Base-by-base conservation (phyloP, 2,329 filamentous ascomycete genomes). In the Cladosporium sphaerospermum region DNA sequence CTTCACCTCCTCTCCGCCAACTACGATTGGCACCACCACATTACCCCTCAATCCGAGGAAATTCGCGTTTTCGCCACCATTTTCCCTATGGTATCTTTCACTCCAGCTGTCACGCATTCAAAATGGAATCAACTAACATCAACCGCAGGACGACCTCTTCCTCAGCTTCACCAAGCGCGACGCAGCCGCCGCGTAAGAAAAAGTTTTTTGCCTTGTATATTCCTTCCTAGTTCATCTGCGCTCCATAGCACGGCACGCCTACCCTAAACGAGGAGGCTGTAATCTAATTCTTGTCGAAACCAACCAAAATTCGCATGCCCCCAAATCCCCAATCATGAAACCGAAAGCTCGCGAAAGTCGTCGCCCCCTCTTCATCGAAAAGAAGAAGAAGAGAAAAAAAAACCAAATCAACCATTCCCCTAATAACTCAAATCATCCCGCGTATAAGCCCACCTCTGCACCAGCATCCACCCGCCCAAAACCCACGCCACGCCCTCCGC, bases 11-110 rank as follows among this genome's bases (percentile, higher is more conserved):
- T 68, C 45, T 56, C 55, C 42, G 56, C 57, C 16, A 60, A 63
- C 46, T 62, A 66, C 61, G 84, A 97, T 71, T 97, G 92, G 92
- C 81, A 84, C 69, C 93, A 99, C 71, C 83, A 89, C 68, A 74
- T 89, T 14, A 97, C 93, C 9, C 83, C 87, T 0, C 67, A 78
- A 55, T 95, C 89, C 0, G 93, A 99, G 75, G 85, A 95, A 72
- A 97, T 99, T 73, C 92, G 95, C 77, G 92, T 97, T 61, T 99
- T 97, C 74, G 93, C 93, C 39, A 96, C 90, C 28, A 95, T 99
- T 63, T 99, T 99, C 80, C 93, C 93, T 53, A 86, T 87, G 86
- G 91, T 95, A 16, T 16, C 14, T 16, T 16, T 16, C 14, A 16
- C 14, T 16, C 14, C 14, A 16, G 14, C 14, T 16, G 14, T 16